These are phyloP conservation scores for Delitschia confertaspora DNA, from an alignment of 495 filamentous ascomycete genomes.

Conservation along the genomic window DNA sequence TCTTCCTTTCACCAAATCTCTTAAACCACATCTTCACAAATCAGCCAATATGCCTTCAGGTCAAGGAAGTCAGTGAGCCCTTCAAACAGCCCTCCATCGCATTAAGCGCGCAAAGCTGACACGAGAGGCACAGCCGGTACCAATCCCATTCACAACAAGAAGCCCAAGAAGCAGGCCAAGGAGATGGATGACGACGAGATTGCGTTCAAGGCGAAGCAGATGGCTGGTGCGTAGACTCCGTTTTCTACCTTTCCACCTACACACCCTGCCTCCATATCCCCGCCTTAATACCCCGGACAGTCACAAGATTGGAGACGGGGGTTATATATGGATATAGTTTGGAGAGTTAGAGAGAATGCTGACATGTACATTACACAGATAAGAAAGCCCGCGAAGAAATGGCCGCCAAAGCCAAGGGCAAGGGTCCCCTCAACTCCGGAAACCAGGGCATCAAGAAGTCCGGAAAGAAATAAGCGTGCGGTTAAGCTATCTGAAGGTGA, in stretches of 20 bases:
- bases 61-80: conserved; percentile 22
- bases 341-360: too few species aligned
- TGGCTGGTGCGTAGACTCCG: conserved; percentile 26
- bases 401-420: conserved; percentile 33
- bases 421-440: conserved; percentile 32
- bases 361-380: conserved; percentile 18
- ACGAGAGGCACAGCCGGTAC: conserved; percentile 31
- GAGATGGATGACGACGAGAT: conserved; percentile 32
- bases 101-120: conserved; percentile 17
- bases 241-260: background rate
- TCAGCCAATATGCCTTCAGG: conserved; percentile 28
- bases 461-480: conserved; percentile 30
- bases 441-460: conserved; percentile 35
- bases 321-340: too few species aligned
- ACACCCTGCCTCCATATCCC: conserved; percentile 2
- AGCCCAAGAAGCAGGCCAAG: conserved; percentile 33
- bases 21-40: conserved; percentile 3
- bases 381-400: conserved; percentile 38
- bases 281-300: background rate
- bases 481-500: background rate
- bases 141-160: conserved; percentile 39
- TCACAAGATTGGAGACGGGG: too few species aligned
- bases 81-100: conserved; percentile 1
- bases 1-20: background rate
- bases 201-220: conserved; percentile 35